A percentile compares a stretch with the other conserved stretches of the same genome.
These are phyloP conservation scores for Yamadazyma scolyti DNA, from an alignment of 805 yeast species.

Conservation along the genomic window DNA sequence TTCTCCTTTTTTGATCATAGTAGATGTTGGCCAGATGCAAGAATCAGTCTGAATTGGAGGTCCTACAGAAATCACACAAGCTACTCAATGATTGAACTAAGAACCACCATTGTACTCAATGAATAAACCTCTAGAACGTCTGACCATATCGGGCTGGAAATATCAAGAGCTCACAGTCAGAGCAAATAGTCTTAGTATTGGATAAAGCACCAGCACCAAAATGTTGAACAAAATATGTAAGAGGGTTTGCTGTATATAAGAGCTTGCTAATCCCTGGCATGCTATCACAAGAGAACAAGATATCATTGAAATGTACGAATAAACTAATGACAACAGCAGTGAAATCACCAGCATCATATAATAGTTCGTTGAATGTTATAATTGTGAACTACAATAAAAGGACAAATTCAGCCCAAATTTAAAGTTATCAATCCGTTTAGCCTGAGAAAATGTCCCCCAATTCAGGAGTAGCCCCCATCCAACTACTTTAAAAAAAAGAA, in stretches of 20 bases:
- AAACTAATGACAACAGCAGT: conserved; percentile 25
- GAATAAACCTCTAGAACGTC: conserved; percentile 29
- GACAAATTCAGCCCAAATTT: too few relatives aligned
- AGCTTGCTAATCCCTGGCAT: conserved; percentile 53
- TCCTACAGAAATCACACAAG: conserved; percentile 59
- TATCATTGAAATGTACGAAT: conserved; percentile 37
- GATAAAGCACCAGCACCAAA: conserved; percentile 32
- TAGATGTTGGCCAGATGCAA: conserved; percentile 44
- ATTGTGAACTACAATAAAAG: too few relatives aligned
- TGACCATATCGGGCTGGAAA: conserved; percentile 20
- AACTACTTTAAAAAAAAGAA: too few relatives aligned
- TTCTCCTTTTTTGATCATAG: conserved; percentile 58
- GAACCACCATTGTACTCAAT: conserved; percentile 40
- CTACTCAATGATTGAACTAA: conserved; percentile 41
- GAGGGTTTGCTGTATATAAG: conserved; percentile 68
- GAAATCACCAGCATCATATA: conserved; percentile 29
- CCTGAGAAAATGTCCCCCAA: too few relatives aligned
- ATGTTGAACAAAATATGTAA: conserved; percentile 64
- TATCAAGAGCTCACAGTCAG: conserved; percentile 17
- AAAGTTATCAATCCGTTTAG: too few relatives aligned
- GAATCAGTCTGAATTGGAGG: conserved; percentile 54
- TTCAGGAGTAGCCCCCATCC: too few relatives aligned
- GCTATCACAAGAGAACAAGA: conserved; percentile 22
- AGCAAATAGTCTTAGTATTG: conserved; percentile 35
- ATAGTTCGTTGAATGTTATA: conserved; percentile 25